Evolutionary conservation across 345 rosid genomes (phyloP), one percentile per base, ranked within the genome.

Genomic region (Populus davidiana): DNA sequence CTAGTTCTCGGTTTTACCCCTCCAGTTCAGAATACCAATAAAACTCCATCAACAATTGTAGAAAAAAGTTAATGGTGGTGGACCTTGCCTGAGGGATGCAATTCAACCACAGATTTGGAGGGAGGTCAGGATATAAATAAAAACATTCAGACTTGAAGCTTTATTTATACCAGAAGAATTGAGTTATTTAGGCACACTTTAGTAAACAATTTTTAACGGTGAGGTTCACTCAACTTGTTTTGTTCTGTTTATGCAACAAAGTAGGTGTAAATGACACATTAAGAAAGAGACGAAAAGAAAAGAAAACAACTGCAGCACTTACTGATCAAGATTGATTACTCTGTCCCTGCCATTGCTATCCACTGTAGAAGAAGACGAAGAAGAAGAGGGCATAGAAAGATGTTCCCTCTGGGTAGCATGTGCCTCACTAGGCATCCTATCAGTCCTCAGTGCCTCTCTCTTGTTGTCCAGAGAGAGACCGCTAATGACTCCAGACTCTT

Each of bases 281-380:
- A 10, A 23, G 14, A n/a, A 75, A 4, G 29, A 33, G 36, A 33
- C 36, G 36, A 25, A n/a, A 47, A 49, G 29, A 2, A 50, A 69
- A 21, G 23, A 31, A 25, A n/a, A 21, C 8, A 47, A 47, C 23
- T 50, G 6, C 18, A 69, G 70, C 25, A 85, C 97, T 88, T 83
- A 93, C 97, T 88, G 88, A 76, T 87, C 89, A 5, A 91, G 85
- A 74, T 88, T 88, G 87, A 91, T 84, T 63, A 88, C 78, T 79
- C 85, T 82, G 64, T 84, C 87, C 52, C 78, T 81, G 79, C 70
- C 78, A 79, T 61, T 83, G 14, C 39, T 5, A 50, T 43, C 31
- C 27, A 2, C 82, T 10, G 63, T 10, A 21, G 80, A 9, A 27
- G 80, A 70, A n/a, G 80, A 66, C 0, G 78, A 66, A 0, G 78